Evolutionary conservation across 371 early-diverging fungal genomes (phyloP).

Genomic region (Haplosporangium sp.): DNA sequence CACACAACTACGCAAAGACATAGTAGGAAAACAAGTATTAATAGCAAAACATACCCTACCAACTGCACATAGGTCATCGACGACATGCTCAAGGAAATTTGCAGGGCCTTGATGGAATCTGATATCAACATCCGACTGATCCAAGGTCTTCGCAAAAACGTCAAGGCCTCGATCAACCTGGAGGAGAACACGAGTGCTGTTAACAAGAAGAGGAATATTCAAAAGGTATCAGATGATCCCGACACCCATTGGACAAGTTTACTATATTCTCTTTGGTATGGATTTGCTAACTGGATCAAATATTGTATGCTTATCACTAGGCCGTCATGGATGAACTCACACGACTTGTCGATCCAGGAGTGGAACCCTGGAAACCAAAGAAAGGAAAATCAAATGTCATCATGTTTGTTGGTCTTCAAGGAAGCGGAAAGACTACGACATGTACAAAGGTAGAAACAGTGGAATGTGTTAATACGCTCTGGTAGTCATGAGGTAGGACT

Average conservation of each 20-base stretch:
- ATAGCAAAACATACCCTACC: not conserved
- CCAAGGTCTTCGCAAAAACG: slow-evolving; percentile 85
- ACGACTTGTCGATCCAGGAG: slow-evolving; percentile 93
- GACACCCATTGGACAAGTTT: too few relatives aligned
- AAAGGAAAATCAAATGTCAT: slow-evolving; percentile 91
- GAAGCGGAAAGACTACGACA: slow-evolving; percentile 99
- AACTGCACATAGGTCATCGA: slow-evolving; percentile 74
- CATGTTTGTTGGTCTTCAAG: slow-evolving; percentile 99
- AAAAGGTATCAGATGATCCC: slow-evolving; percentile 71
- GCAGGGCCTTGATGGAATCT: slow-evolving; percentile 89
- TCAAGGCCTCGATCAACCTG: slow-evolving; percentile 86
- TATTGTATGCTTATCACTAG: slow-evolving; percentile 43
- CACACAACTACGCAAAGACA: not conserved
- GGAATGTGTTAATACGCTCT: not conserved
- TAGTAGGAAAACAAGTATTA: not conserved
- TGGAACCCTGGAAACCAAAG: slow-evolving; percentile 88
- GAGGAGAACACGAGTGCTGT: slow-evolving; percentile 83
- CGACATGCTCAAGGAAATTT: slow-evolving; percentile 88
- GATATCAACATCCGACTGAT: slow-evolving; percentile 97
- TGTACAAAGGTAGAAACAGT: slow-evolving; percentile 86
- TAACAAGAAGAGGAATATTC: slow-evolving; percentile 90
- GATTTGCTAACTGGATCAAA: not conserved
- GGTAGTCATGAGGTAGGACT: too few relatives aligned
- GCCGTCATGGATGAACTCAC: slow-evolving; percentile 97
- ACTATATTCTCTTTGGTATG: not conserved